Percentiles rank a stretch among this genome's conserved stretches.
Conservation (phyloP, 495 filamentous ascomycete species). For the Penicillium lividum region DNA sequence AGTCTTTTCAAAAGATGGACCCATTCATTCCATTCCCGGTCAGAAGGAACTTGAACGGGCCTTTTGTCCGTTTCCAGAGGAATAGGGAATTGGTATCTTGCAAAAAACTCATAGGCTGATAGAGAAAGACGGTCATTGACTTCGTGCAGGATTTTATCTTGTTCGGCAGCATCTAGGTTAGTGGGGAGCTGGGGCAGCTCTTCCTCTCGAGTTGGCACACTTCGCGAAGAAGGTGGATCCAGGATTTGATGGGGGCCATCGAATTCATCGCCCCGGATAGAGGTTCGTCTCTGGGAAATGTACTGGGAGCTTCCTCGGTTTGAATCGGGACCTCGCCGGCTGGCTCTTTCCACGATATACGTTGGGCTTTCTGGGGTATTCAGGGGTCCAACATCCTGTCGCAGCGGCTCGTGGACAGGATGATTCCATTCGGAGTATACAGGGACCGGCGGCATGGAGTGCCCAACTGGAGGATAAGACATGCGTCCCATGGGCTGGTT, state of each 20-base stretch:
- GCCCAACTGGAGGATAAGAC: slow-evolving; percentile 41
- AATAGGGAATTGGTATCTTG: slow-evolving; percentile 86
- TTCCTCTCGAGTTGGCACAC: slow-evolving; percentile 69
- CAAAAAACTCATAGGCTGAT: slow-evolving; percentile 86
- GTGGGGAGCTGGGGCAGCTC: slow-evolving; percentile 80
- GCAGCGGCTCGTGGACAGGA: slow-evolving; percentile 35
- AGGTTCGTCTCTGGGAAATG: slow-evolving; percentile 67
- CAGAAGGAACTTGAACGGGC: slow-evolving; percentile 72
- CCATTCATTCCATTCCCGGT: slow-evolving; percentile 92
- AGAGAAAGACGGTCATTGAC: slow-evolving; percentile 83
- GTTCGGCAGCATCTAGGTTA: slow-evolving; percentile 78
- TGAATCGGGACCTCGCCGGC: slow-evolving; percentile 41
- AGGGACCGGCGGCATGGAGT: slow-evolving; percentile 29
- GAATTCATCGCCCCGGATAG: slow-evolving; percentile 80
- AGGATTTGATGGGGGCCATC: slow-evolving; percentile 82
- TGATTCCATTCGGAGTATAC: slow-evolving; percentile 42
- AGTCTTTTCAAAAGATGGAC: slow-evolving; percentile 83
- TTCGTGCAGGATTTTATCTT: slow-evolving; percentile 73
- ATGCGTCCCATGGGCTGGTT: slow-evolving; percentile 32
- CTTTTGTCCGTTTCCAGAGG: slow-evolving; percentile 78
- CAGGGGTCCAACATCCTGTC: slow-evolving; percentile 35
- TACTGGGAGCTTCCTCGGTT: slow-evolving; percentile 52
- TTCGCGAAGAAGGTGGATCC: slow-evolving; percentile 62
- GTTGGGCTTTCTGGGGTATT: slow-evolving; percentile 39
- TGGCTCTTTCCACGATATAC: slow-evolving; percentile 44